Evolutionary conservation across 768 basidiomycete genomes (phyloP), one percentile per base, ranked within the genome.

Genomic region (Amanita phalloides): DNA sequence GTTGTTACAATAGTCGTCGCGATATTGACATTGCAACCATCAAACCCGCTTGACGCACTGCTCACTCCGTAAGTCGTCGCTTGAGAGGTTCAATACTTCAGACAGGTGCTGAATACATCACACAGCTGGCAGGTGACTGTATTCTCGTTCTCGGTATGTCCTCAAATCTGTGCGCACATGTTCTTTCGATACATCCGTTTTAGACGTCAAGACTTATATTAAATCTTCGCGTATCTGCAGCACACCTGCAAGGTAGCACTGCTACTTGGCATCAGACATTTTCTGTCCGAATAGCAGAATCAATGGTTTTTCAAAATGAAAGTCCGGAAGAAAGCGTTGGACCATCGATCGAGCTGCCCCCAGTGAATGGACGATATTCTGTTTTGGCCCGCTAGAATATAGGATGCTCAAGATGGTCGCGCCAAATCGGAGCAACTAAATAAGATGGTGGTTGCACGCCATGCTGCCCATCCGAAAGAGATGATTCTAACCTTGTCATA

Each of bases 161-260:
- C 14, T 45, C 28, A 4, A 5, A 6, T 10, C n/a, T 14, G n/a
- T 28, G 7, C n/a, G 3, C n/a, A 3, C 14, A 8, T 30, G 10
- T 30, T 45, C n/a, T 45, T 9, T 6, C 20, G n/a, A 45, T 9
- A 17, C 7, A 13, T 30, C 2, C 13, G n/a, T 8, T 17, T 17
- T 30, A 45, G 44, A 45, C 44, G 1, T 30, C 44, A 30, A 45
- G 44, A 10, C 44, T 45, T 17, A 45, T 45, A 4, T n/a, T 45
- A 45, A 45, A 45, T 45, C 44, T 45, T 45, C 44, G 44, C 9
- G 44, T 45, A 28, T n/a, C 28, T 28, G 44, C 28, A 45, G 44
- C 44, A 3, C 44, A 33, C 17, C 7, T 28, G 28, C 44, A 45
- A 33, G 44, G 44, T 6, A 45, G 28, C 28, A 45, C 44, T 9